Percentiles rank a stretch among this genome's conserved stretches.
phyloP scores from a whole-genome alignment of 305 asterid species.

The Stenogyne calaminthoides region DNA sequence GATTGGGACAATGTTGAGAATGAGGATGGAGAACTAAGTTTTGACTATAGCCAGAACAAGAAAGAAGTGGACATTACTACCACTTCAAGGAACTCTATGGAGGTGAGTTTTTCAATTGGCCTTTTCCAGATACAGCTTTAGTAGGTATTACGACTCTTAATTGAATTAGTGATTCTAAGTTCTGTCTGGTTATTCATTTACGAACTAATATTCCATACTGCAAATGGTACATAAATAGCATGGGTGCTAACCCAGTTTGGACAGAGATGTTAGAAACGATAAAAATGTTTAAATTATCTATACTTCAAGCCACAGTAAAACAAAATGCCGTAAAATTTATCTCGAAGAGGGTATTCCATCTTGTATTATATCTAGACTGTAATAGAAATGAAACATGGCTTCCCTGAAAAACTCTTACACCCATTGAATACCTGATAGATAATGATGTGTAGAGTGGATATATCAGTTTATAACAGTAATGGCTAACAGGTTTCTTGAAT shows the following conservation, averaged over 20 bases:
- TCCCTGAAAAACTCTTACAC: neutral
- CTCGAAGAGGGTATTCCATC: neutral
- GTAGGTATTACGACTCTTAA: neutral
- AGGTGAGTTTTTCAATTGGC: constrained; percentile 48
- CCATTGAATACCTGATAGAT: no score
- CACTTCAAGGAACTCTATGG: constrained; percentile 58
- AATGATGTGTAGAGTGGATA: no score
- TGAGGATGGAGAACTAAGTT: constrained; percentile 66
- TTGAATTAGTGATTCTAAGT: neutral
- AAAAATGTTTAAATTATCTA: neutral
- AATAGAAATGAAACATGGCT: neutral
- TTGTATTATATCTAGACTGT: constrained; percentile 3
- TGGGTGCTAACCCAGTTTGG: constrained; percentile 11
- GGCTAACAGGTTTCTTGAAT: neutral
- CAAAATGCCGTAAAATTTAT: neutral
- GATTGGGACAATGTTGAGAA: constrained; percentile 49
- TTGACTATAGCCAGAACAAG: constrained; percentile 60
- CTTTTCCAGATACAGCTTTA: constrained; percentile 14
- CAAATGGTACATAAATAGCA: constrained; percentile 6
- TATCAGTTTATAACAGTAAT: neutral
- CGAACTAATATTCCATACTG: neutral
- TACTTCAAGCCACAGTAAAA: neutral
- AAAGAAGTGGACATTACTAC: constrained; percentile 52
- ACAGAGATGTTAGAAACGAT: neutral
- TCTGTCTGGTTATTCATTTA: constrained; percentile 14